Percentiles rank a stretch among this genome's conserved stretches.
Conservation (phyloP, 768 basidiomycete genomes). For the Suillus placidus region DNA sequence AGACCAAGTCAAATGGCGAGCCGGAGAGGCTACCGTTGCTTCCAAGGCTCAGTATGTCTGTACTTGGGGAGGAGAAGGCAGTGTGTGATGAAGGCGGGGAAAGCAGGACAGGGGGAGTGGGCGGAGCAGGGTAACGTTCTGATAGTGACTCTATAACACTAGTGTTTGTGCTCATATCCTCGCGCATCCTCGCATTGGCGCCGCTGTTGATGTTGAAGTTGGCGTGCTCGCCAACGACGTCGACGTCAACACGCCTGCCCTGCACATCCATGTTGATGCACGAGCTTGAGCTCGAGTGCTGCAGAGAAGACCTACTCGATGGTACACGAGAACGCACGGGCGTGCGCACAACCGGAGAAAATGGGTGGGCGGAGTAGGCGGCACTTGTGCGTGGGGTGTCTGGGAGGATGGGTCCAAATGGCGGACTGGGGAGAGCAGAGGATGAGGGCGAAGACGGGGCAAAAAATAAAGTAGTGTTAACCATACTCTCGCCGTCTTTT, state of each 20-base stretch:
- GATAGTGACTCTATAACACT: constrained; percentile 31
- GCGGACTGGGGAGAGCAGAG: constrained; percentile 9
- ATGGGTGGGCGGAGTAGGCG: constrained; percentile 30
- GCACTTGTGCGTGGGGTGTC: constrained; percentile 33
- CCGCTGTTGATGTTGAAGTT: background rate
- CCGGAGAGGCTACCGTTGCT: background rate
- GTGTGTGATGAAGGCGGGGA: constrained; percentile 25
- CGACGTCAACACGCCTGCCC: background rate
- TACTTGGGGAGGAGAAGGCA: constrained; percentile 13
- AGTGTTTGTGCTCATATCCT: background rate
- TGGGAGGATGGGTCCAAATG: constrained; percentile 33
- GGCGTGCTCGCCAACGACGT: background rate
- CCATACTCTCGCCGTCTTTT: constrained; percentile 18
- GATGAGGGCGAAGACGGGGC: constrained; percentile 5
- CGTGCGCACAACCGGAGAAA: constrained; percentile 27
- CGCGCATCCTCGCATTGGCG: background rate
- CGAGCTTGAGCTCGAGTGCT: background rate
- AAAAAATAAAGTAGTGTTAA: background rate
- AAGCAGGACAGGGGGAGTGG: constrained; percentile 30
- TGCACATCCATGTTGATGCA: background rate
- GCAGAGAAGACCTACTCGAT: background rate
- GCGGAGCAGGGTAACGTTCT: constrained; percentile 33
- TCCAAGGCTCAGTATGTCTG: background rate
- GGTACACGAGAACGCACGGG: background rate
- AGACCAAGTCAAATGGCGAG: background rate